phyloP scores from a whole-genome alignment of 1,284 basidiomycete species.

The Cryptococcus depauperatus region DNA sequence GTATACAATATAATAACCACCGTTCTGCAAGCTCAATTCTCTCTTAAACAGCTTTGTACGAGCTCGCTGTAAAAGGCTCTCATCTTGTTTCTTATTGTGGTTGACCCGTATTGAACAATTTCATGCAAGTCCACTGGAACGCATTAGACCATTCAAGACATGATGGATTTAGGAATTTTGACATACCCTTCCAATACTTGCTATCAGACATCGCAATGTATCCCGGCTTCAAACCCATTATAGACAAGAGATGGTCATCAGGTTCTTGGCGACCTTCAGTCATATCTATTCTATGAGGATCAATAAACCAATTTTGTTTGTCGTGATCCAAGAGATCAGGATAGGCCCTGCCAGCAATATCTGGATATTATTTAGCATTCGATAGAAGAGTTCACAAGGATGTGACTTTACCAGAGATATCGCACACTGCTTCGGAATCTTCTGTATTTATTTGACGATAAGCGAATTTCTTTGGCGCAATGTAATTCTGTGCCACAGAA shows the following conservation, averaged over 20 bases:
- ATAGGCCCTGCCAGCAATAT: slow-evolving; percentile 35
- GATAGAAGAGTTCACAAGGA: not conserved
- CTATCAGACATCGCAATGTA: slow-evolving; percentile 9
- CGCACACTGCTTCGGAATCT: slow-evolving; percentile 24
- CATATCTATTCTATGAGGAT: slow-evolving; percentile 6
- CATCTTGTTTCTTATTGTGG: too few species aligned
- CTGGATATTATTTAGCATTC: slow-evolving; percentile 8
- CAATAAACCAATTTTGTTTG: slow-evolving; percentile 20
- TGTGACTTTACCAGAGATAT: slow-evolving; percentile 28
- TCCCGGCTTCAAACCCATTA: slow-evolving; percentile 19
- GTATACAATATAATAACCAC: not conserved
- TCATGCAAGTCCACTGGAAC: too few species aligned
- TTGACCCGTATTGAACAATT: too few species aligned
- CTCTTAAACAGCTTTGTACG: not conserved
- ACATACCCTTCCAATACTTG: slow-evolving; percentile 26
- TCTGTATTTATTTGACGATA: slow-evolving; percentile 28
- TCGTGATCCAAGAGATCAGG: slow-evolving; percentile 27
- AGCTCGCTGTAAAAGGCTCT: too few species aligned
- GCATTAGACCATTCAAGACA: too few species aligned
- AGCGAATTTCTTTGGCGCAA: slow-evolving; percentile 19
- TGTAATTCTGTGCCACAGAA: slow-evolving; percentile 7
- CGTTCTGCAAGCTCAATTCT: not conserved
- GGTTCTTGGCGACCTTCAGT: slow-evolving; percentile 10
- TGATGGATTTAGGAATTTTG: not conserved
- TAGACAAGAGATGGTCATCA: slow-evolving; percentile 11